A percentile compares a stretch with the other conserved stretches of the same genome.
These are phyloP conservation scores for Gracilaria gracilis DNA, from an alignment of 23 red algal species.

Conservation along the genomic window DNA sequence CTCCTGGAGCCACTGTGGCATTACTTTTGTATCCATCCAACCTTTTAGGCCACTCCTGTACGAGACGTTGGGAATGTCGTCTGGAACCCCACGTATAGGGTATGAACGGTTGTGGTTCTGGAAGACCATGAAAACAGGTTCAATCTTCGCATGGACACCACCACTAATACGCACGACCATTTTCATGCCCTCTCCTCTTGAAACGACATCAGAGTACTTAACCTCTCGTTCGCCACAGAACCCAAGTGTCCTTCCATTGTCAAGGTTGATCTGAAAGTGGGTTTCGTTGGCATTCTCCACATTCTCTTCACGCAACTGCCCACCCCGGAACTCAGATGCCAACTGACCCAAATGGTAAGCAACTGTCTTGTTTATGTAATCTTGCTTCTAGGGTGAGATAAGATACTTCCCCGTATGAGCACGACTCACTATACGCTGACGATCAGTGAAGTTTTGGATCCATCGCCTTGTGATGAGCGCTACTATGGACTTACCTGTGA, in stretches of 20 bases:
- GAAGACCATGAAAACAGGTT: slow-evolving; percentile 37
- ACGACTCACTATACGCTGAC: not conserved
- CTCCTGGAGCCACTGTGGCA: slow-evolving; percentile 12
- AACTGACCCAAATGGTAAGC: too few relatives aligned
- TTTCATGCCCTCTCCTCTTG: slow-evolving; percentile 10
- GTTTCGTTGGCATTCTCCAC: too few relatives aligned
- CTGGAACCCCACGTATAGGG: slow-evolving; percentile 16
- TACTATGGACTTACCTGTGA: not conserved
- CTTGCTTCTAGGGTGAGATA: not conserved
- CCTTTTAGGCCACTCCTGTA: slow-evolving; percentile 36
- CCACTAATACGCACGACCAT: slow-evolving; percentile 51
- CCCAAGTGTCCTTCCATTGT: slow-evolving; percentile 11
- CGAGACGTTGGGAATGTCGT: slow-evolving; percentile 14
- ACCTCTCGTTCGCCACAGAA: slow-evolving; percentile 13
- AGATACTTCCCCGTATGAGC: not conserved
- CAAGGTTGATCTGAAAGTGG: slow-evolving; percentile 11
- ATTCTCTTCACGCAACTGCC: too few relatives aligned
- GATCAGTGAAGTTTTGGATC: slow-evolving; percentile 8
- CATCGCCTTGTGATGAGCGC: not conserved
- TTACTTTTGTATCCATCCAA: slow-evolving; percentile 21
- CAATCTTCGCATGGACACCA: slow-evolving; percentile 2
- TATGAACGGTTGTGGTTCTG: slow-evolving; percentile 17
- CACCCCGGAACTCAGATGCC: too few relatives aligned
- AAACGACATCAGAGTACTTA: slow-evolving; percentile 17
- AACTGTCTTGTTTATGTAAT: not conserved